These are phyloP conservation scores for Schizophyllum amplum DNA, from an alignment of 1,284 basidiomycete genomes.

Conservation along the genomic window DNA sequence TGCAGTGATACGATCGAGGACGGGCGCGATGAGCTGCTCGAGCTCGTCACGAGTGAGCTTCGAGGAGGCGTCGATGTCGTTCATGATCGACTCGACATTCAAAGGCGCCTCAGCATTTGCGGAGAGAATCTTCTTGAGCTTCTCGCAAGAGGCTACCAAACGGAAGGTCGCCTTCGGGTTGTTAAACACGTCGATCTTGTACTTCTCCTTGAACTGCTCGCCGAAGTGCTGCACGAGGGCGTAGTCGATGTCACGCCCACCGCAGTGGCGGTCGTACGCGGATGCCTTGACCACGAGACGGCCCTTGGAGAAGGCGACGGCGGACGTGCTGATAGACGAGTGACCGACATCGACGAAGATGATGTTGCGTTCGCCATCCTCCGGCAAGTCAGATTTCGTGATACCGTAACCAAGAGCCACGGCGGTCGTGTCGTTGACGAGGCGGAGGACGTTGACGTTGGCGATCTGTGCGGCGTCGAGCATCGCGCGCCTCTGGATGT, in stretches of 20 bases:
- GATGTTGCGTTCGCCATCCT: slow-evolving; percentile 73
- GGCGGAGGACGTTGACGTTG: slow-evolving; percentile 79
- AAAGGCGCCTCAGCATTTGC: slow-evolving; percentile 84
- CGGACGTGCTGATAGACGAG: slow-evolving; percentile 76
- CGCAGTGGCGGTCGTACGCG: slow-evolving; percentile 85
- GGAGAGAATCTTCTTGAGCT: slow-evolving; percentile 58
- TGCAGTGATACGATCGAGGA: slow-evolving; percentile 87
- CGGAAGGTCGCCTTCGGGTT: slow-evolving; percentile 91
- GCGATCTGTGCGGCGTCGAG: slow-evolving; percentile 85
- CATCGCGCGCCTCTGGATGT: slow-evolving; percentile 81
- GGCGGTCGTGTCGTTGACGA: slow-evolving; percentile 94
- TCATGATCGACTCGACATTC: slow-evolving; percentile 91
- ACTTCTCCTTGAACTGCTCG: slow-evolving; percentile 84
- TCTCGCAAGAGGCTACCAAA: slow-evolving; percentile 81
- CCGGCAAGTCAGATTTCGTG: slow-evolving; percentile 90
- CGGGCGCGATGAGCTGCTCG: slow-evolving; percentile 83
- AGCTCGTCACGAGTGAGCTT: slow-evolving; percentile 88
- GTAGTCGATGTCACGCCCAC: slow-evolving; percentile 90
- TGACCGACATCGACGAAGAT: slow-evolving; percentile 92
- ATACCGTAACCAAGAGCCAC: slow-evolving; percentile 93
- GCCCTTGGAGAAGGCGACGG: slow-evolving; percentile 90
- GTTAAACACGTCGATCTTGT: slow-evolving; percentile 89
- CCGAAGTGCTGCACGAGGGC: slow-evolving; percentile 84
- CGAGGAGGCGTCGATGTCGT: slow-evolving; percentile 90
- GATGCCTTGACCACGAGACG: slow-evolving; percentile 80